Percentiles rank a stretch among this genome's conserved stretches.
Conservation (phyloP, 495 filamentous ascomycete species). For the Copromyces sp. region DNA sequence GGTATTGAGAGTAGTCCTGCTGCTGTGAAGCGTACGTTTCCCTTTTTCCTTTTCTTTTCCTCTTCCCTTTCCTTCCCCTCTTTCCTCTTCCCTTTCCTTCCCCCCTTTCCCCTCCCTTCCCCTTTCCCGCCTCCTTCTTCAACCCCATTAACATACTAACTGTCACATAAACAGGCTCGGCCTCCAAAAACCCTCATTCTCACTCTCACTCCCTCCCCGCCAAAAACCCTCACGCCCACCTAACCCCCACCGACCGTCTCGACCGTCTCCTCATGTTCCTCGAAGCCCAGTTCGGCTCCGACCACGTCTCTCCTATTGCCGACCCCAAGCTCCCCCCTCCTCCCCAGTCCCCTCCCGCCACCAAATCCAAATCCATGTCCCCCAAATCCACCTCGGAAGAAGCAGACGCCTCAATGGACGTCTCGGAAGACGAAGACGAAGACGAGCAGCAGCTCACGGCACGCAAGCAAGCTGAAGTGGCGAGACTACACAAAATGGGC, state of each 20-base stretch:
- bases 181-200: constrained; percentile 47
- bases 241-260: constrained; percentile 64
- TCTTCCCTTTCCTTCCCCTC: neutral
- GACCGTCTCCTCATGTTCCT: constrained; percentile 87
- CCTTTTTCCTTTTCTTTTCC: neutral
- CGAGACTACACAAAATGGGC: constrained; percentile 63
- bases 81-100: neutral
- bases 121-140: neutral
- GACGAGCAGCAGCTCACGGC: constrained; percentile 24
- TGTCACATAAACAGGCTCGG: constrained; percentile 30
- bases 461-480: constrained; percentile 43
- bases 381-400: too few species aligned
- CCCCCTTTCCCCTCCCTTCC: neutral
- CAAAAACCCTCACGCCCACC: constrained; percentile 60
- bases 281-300: constrained; percentile 85
- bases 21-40: constrained; percentile 73
- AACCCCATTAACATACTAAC: constrained; percentile 7
- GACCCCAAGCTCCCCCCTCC: constrained; percentile 45
- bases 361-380: constrained; percentile 14
- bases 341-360: constrained; percentile 8
- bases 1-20: constrained; percentile 87
- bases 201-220: constrained; percentile 43
- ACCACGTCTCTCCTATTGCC: constrained; percentile 63
- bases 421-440: constrained; percentile 31
- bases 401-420: constrained; percentile 32